Evolutionary conservation across 169 alveolate genomes (phyloP).

Genomic region (Toxoplasma gondii): DNA sequence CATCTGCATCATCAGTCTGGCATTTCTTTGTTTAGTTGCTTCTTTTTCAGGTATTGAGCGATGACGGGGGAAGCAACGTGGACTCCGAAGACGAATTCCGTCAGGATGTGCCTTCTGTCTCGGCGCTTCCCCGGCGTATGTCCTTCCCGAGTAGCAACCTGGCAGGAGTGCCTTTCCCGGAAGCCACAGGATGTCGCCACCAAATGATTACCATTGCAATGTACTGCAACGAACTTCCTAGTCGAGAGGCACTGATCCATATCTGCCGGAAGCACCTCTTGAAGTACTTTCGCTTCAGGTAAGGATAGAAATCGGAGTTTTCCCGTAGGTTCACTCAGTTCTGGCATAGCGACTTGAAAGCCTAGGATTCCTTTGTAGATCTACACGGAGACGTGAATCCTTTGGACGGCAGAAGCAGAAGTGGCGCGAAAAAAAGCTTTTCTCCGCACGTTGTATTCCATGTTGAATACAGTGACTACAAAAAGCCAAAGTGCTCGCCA

Average conservation of each 20-base stretch:
- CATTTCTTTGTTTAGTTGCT: background rate
- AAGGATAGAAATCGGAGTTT: background rate
- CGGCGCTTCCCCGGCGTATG: background rate
- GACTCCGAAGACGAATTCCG: background rate
- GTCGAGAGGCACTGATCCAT: background rate
- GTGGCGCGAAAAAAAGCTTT: too few species aligned
- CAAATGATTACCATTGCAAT: background rate
- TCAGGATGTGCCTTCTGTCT: background rate
- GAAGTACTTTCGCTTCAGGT: slow-evolving; percentile 3
- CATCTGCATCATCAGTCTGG: background rate
- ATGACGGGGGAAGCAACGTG: background rate
- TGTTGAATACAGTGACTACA: too few species aligned
- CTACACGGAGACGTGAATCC: too few species aligned
- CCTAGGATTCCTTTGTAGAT: too few species aligned
- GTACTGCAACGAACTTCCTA: background rate
- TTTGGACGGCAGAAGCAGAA: too few species aligned
- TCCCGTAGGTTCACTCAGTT: background rate
- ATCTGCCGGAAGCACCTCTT: background rate
- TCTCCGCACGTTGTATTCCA: too few species aligned
- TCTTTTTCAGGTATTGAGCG: background rate
- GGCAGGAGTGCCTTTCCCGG: background rate
- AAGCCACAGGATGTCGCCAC: background rate
- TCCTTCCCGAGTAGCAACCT: slow-evolving; percentile 7
- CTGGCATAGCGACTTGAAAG: too few species aligned
- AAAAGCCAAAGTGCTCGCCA: too few species aligned